Evolutionary conservation across 768 basidiomycete genomes (phyloP).

Genomic region (Lactifluus subvellereus): DNA sequence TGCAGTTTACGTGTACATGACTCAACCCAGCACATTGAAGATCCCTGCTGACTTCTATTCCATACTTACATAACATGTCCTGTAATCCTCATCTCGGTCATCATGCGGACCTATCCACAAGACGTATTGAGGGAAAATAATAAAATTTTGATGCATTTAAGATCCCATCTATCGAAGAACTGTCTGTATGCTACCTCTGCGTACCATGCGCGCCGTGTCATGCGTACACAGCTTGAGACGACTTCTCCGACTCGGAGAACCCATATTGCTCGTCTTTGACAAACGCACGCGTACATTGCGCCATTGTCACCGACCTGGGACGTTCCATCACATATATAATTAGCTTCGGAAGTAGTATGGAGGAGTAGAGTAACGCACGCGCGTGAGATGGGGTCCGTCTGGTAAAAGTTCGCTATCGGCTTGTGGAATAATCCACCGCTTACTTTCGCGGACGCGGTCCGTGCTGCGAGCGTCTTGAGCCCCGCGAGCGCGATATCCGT

Average conservation of each 20-base stretch:
- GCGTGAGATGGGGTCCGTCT: slow-evolving; percentile 92
- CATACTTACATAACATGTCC: no score
- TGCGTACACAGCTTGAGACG: slow-evolving; percentile 41
- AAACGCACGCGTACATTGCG: slow-evolving; percentile 85
- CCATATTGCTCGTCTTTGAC: slow-evolving; percentile 66
- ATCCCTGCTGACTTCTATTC: no score
- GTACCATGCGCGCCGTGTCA: slow-evolving; percentile 24
- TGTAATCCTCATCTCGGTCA: no score
- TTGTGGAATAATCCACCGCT: slow-evolving; percentile 61
- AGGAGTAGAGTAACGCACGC: slow-evolving; percentile 51
- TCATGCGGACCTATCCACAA: background rate
- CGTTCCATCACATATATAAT: background rate
- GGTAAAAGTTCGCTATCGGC: slow-evolving; percentile 90
- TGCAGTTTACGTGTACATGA: no score
- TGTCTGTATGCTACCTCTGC: slow-evolving; percentile 8
- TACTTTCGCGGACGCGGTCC: slow-evolving; percentile 50
- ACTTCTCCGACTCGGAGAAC: slow-evolving; percentile 45
- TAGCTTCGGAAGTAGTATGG: slow-evolving; percentile 2
- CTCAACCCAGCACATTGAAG: no score
- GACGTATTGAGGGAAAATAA: background rate
- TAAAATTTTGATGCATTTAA: slow-evolving; percentile 4
- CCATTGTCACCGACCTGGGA: slow-evolving; percentile 88
- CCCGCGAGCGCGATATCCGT: slow-evolving; percentile 65
- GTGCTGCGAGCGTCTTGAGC: slow-evolving; percentile 49
- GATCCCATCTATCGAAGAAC: slow-evolving; percentile 15